phyloP scores from a whole-genome alignment of 148 eudicot genomes.

The Camellia granthamiana region DNA sequence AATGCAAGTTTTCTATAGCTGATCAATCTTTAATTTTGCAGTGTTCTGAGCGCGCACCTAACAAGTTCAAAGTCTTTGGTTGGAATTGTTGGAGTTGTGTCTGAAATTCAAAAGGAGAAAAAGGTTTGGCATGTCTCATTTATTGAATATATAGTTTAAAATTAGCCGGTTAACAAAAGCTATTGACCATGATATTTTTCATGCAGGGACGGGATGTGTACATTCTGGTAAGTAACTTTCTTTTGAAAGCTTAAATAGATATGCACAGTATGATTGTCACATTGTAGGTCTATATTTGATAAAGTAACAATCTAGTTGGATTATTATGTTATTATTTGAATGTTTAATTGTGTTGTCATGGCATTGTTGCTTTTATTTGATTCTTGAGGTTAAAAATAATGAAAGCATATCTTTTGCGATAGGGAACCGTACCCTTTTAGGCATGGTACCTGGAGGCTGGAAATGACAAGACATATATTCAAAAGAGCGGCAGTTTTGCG shows the following conservation, averaged over 20 bases:
- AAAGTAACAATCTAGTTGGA: too few species aligned
- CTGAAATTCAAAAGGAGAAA: conserved; percentile 93
- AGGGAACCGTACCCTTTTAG: background rate
- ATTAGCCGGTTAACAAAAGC: background rate
- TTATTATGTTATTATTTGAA: background rate
- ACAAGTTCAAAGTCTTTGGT: conserved; percentile 96
- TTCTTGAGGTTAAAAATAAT: background rate
- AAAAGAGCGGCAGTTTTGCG: too few species aligned
- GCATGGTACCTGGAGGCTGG: too few species aligned
- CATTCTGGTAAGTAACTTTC: conserved; percentile 70
- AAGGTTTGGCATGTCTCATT: conserved; percentile 45
- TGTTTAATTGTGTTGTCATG: background rate
- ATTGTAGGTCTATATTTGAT: background rate
- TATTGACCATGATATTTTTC: conserved; percentile 21
- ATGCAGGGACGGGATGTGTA: conserved; percentile 95
- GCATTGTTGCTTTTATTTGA: background rate
- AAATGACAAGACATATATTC: too few species aligned
- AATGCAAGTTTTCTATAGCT: background rate
- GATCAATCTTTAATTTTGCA: conserved; percentile 26
- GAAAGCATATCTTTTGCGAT: background rate
- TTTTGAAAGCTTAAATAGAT: conserved; percentile 22
- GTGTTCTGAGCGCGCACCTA: conserved; percentile 83
- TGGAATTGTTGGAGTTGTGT: conserved; percentile 79
- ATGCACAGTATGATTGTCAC: conserved; percentile 2
- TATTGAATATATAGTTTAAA: background rate